Evolutionary conservation across 345 rosid species (phyloP), one percentile per base, ranked within the genome.

Genomic region (Mallotus nudiflorus): DNA sequence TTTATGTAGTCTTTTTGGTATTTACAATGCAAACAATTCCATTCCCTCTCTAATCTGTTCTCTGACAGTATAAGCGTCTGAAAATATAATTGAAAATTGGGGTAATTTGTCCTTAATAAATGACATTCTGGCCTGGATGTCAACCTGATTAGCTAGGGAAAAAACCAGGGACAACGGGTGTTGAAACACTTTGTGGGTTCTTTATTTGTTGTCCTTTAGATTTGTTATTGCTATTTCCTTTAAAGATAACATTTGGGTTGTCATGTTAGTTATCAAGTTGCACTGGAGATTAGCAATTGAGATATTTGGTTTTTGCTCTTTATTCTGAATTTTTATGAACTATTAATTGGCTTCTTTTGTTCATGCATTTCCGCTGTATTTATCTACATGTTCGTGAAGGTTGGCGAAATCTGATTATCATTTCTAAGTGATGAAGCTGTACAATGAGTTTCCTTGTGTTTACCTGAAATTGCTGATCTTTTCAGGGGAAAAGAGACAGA

Each of bases 401-500:
- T 46, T 71, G n/a, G 14, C 25, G 6, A 49, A n/a, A 12, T 44
- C 14, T n/a, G 33, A 58, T n/a, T 46, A 13, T 42, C 33, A 12
- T 31, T 44, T 16, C 18, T 10, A 42, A 10, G 5, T 19, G 10
- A 14, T 13, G 12, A 5, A 29, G 22, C 18, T 54, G 7, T 58
- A n/a, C n/a, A n/a, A n/a, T n/a, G n/a, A n/a, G n/a, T 18, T 46
- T 15, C 5, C 28, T 15, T 62, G 20, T 68, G 15, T 44, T 75
- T 68, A 75, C 49, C 4, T 67, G 50, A 2, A 5, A 42, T 56
- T 65, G n/a, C 25, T 57, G 45, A 16, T 57, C 45, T 8, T 50
- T 18, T 56, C 78, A 87, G 92, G 68, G 89, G 92, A 68, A 85
- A 85, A 68, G 89, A 87, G 78, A 82, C 86, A 0, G 93, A 88